Evolutionary conservation across 108 stramenopile species (phyloP).

Genomic region (Seminavis robusta): DNA sequence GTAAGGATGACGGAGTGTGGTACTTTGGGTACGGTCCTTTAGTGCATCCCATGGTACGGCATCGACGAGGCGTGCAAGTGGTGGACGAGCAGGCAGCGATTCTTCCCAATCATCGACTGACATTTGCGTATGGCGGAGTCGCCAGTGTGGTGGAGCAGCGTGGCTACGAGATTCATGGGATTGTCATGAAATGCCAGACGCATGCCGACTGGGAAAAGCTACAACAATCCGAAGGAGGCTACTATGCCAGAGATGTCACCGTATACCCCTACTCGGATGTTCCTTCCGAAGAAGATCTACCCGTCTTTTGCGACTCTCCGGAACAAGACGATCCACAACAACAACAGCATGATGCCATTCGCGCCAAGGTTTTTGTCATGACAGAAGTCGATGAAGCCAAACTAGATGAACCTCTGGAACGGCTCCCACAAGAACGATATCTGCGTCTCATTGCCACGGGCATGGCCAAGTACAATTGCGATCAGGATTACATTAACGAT

Average conservation of each 20-base stretch:
- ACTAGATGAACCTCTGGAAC: constrained; percentile 3
- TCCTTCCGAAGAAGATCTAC: no score
- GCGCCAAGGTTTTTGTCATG: constrained; percentile 8
- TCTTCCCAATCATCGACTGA: constrained; percentile 17
- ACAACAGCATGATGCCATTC: constrained; percentile 9
- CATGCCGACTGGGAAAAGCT: constrained; percentile 11
- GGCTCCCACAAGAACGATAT: constrained; percentile 27
- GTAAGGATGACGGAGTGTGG: no score
- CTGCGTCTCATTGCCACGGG: constrained; percentile 24
- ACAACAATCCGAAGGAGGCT: constrained; percentile 9
- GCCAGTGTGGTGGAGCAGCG: constrained; percentile 10
- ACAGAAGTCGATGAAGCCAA: constrained; percentile 3
- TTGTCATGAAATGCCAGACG: constrained; percentile 19
- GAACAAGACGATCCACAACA: no score
- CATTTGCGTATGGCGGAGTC: constrained; percentile 22
- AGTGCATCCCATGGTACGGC: constrained; percentile 26
- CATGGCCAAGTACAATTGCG: constrained; percentile 8
- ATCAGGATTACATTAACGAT: constrained; percentile 22
- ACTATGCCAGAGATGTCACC: no score
- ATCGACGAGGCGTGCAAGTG: constrained; percentile 8
- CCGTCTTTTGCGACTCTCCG: no score
- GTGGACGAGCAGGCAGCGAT: no score
- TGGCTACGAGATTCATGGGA: constrained; percentile 26
- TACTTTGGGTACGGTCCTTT: constrained; percentile 34
- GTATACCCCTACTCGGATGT: no score